phyloP scores from a whole-genome alignment of 1,284 basidiomycete genomes.

The Farysia itapuensis region DNA sequence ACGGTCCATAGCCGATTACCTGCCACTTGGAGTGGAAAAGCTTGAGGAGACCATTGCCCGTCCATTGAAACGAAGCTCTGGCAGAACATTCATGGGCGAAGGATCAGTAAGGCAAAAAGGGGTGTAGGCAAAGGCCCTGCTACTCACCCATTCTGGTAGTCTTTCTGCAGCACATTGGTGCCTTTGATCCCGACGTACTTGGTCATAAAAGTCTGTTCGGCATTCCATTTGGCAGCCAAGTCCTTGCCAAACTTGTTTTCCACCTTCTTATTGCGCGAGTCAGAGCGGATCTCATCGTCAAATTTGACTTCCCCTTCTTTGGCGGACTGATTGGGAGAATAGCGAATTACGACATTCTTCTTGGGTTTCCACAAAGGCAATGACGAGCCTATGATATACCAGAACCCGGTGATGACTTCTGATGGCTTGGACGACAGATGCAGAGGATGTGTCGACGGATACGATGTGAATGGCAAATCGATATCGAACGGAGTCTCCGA shows the following conservation, averaged over 20 bases:
- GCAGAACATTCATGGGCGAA: too few species aligned
- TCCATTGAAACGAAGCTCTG: constrained; percentile 39
- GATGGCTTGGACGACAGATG: constrained; percentile 15
- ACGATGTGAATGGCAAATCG: constrained; percentile 28
- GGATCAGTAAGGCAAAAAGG: too few species aligned
- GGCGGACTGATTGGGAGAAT: constrained; percentile 10
- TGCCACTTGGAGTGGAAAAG: constrained; percentile 41
- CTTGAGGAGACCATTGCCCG: constrained; percentile 26
- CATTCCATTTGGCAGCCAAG: constrained; percentile 19
- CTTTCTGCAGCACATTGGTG: constrained; percentile 29
- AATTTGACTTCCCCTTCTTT: constrained; percentile 17
- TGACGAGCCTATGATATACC: constrained; percentile 32
- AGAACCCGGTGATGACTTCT: constrained; percentile 17
- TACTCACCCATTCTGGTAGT: constrained; percentile 35
- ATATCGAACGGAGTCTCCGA: constrained; percentile 16
- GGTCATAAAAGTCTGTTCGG: constrained; percentile 24
- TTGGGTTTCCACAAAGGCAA: constrained; percentile 29
- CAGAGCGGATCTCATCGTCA: constrained; percentile 35
- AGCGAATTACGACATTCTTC: constrained; percentile 38
- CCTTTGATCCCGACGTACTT: constrained; percentile 35
- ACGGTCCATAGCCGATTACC: constrained; percentile 34
- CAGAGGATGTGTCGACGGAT: constrained; percentile 17
- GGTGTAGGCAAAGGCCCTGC: background rate
- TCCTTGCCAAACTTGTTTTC: constrained; percentile 3
- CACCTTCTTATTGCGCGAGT: constrained; percentile 12